Evolutionary conservation across 2,329 filamentous ascomycete species (phyloP).

Genomic region (Trichoderma endophyticum): DNA sequence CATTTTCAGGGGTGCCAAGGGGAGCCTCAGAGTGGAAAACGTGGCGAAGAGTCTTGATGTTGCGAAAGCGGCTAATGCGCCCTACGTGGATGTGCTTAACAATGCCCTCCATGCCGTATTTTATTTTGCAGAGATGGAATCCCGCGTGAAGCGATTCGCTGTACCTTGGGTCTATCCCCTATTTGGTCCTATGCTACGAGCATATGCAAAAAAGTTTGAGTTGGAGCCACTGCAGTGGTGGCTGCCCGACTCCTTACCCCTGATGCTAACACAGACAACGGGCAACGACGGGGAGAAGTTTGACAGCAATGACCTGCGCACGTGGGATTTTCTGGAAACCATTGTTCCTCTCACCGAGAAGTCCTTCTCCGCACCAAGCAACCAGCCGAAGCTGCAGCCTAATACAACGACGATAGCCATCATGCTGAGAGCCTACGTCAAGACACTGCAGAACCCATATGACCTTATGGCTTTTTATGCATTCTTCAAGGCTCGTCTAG

Average conservation of each 20-base stretch:
- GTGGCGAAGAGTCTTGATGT: slow-evolving; percentile 42
- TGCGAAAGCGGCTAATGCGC: slow-evolving; percentile 48
- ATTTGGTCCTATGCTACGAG: slow-evolving; percentile 47
- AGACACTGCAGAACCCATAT: slow-evolving; percentile 37
- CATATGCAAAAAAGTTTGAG: slow-evolving; percentile 49
- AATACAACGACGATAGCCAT: slow-evolving; percentile 40
- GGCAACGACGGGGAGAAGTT: slow-evolving; percentile 26
- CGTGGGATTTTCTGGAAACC: slow-evolving; percentile 32
- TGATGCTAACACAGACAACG: slow-evolving; percentile 28
- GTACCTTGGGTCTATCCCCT: slow-evolving; percentile 36
- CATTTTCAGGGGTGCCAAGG: slow-evolving; percentile 69
- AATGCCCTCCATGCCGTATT: slow-evolving; percentile 49
- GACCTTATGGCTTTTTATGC: slow-evolving; percentile 45
- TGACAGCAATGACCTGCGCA: slow-evolving; percentile 20
- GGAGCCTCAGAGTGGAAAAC: slow-evolving; percentile 48
- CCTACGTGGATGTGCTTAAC: slow-evolving; percentile 35
- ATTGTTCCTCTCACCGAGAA: slow-evolving; percentile 34
- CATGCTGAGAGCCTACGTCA: slow-evolving; percentile 48
- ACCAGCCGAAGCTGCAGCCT: slow-evolving; percentile 33
- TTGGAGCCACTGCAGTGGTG: slow-evolving; percentile 43
- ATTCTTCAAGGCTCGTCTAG: slow-evolving; percentile 44
- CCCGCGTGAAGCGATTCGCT: slow-evolving; percentile 27
- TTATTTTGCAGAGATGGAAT: slow-evolving; percentile 42
- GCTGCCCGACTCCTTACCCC: slow-evolving; percentile 35
- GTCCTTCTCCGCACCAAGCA: slow-evolving; percentile 28